Percentiles rank a stretch among this genome's conserved stretches.
Conservation (phyloP, 495 filamentous ascomycete genomes). For the Podospora anserina region DNA sequence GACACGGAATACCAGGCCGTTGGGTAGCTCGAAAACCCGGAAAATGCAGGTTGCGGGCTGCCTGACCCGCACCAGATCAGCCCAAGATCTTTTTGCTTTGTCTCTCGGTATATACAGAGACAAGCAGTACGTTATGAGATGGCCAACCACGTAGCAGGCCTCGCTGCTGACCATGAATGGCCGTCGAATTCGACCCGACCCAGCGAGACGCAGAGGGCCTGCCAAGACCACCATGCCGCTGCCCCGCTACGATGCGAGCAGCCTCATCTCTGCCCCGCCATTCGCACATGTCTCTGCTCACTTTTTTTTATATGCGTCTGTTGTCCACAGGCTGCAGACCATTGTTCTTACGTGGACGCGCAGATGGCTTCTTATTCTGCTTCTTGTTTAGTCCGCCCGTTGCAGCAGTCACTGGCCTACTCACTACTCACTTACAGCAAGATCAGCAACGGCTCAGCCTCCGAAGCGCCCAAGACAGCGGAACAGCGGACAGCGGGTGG, state of each 20-base stretch:
- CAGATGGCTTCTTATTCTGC: not conserved
- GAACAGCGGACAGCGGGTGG: too few relatives aligned
- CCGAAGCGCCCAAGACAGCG: not conserved
- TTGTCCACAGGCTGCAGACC: not conserved
- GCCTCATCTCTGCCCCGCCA: conserved; percentile 3
- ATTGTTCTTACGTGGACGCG: conserved; percentile 2
- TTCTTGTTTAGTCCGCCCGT: not conserved
- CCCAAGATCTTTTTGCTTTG: not conserved
- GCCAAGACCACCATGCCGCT: conserved; percentile 1
- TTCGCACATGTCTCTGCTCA: not conserved
- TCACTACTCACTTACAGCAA: not conserved
- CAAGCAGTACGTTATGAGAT: too few relatives aligned
- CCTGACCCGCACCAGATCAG: not conserved
- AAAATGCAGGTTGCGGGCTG: not conserved
- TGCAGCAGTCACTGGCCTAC: not conserved
- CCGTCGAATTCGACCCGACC: not conserved
- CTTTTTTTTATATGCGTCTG: not conserved
- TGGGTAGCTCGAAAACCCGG: not conserved
- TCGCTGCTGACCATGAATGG: not conserved
- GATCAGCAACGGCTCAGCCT: not conserved
- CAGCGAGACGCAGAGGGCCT: conserved; percentile 1
- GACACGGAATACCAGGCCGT: not conserved
- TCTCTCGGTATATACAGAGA: not conserved
- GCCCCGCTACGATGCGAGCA: not conserved
- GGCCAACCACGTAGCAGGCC: conserved; percentile 2